Conservation (phyloP, 371 early-diverging fungal genomes). For the Lichtheimia corymbifera region DNA sequence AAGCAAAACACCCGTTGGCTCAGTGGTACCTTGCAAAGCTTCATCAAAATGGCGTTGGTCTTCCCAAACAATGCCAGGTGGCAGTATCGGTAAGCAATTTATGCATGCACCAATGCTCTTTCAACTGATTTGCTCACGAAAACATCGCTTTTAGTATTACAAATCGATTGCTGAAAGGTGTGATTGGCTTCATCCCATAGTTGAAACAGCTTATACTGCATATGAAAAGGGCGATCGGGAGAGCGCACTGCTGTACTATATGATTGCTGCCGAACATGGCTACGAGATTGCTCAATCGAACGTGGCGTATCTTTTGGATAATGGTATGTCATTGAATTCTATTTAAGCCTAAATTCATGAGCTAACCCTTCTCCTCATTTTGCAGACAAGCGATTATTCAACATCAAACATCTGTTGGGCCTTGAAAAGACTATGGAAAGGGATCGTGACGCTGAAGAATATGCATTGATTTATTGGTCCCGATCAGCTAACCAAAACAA, state of each 20-base stretch:
- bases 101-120: not conserved
- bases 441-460: constrained; percentile 11
- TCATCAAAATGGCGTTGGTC: constrained; percentile 48
- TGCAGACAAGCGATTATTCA: constrained; percentile 12
- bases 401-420: constrained; percentile 4
- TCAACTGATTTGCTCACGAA: not conserved
- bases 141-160: constrained; percentile 52
- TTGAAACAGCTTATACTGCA: constrained; percentile 58
- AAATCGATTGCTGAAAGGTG: constrained; percentile 84
- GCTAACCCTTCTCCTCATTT: not conserved
- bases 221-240: constrained; percentile 68
- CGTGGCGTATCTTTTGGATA: constrained; percentile 89
- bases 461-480: constrained; percentile 88
- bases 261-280: constrained; percentile 86
- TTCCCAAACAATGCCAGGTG: constrained; percentile 44
- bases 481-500: constrained; percentile 95
- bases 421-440: constrained; percentile 5
- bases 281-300: constrained; percentile 82
- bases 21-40: constrained; percentile 75
- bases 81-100: constrained; percentile 56
- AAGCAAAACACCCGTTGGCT: constrained; percentile 69
- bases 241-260: constrained; percentile 68
- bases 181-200: constrained; percentile 76
- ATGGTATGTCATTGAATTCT: constrained; percentile 32
- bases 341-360: not conserved